Percentiles rank a stretch among this genome's conserved stretches.
phyloP scores from a whole-genome alignment of 1,139 yeast genomes.

The Saccharomyces hybrid region DNA sequence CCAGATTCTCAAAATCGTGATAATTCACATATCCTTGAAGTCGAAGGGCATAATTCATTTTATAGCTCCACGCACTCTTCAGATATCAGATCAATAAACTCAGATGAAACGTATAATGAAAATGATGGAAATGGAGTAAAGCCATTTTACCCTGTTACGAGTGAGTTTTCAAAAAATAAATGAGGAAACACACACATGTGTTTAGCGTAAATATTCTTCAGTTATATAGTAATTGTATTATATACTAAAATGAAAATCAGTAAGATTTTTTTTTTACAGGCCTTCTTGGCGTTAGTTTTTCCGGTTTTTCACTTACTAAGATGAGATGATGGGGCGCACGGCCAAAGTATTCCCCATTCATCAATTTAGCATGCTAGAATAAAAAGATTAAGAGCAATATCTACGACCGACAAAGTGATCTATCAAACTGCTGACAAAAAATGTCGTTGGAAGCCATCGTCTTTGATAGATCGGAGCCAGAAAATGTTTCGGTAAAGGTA shows the following conservation, averaged over 20 bases:
- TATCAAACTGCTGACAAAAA: neutral
- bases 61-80: neutral
- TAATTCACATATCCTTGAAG: neutral
- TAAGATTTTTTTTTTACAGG: neutral
- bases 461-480: conserved; percentile 42
- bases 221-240: neutral
- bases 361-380: neutral
- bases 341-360: neutral
- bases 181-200: neutral
- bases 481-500: conserved; percentile 43
- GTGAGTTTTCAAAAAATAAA: neutral
- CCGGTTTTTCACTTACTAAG: neutral
- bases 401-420: neutral
- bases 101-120: neutral
- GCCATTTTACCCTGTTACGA: neutral
- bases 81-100: neutral
- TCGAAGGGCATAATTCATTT: neutral
- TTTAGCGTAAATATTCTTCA: neutral
- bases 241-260: neutral
- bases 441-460: conserved; percentile 58
- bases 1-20: neutral
- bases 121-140: neutral
- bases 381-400: neutral
- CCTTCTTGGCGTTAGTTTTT: neutral
- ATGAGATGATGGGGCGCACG: neutral